A percentile compares a stretch with the other conserved stretches of the same genome.
These are phyloP conservation scores for Penicillium malachiteum DNA, from an alignment of 495 filamentous ascomycete genomes.

Conservation along the genomic window DNA sequence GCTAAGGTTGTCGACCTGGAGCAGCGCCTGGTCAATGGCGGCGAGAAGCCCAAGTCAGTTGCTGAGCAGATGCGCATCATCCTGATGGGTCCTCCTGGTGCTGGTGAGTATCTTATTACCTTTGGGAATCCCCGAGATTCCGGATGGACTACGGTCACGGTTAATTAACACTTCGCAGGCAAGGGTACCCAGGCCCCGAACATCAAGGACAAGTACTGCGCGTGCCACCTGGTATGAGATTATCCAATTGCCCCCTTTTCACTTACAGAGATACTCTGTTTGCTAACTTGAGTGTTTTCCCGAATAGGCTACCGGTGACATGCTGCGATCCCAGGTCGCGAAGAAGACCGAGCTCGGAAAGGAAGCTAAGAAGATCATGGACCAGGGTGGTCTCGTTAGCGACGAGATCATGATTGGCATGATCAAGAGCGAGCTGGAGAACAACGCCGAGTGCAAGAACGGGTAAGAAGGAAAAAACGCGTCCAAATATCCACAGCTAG, in stretches of 20 bases:
- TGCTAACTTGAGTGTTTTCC: slow-evolving; percentile 2
- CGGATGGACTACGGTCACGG: slow-evolving; percentile 18
- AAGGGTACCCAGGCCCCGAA: slow-evolving; percentile 98
- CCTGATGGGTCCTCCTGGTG: slow-evolving; percentile 95
- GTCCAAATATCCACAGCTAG: too few species aligned
- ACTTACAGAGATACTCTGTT: neutral
- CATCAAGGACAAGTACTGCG: slow-evolving; percentile 95
- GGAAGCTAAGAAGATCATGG: slow-evolving; percentile 99
- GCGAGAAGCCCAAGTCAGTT: slow-evolving; percentile 48
- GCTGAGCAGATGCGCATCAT: slow-evolving; percentile 82
- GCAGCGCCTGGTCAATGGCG: slow-evolving; percentile 53
- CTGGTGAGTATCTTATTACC: slow-evolving; percentile 59
- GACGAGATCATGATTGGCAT: slow-evolving; percentile 99
- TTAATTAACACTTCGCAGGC: slow-evolving; percentile 55
- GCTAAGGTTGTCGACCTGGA: slow-evolving; percentile 78
- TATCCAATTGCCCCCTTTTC: neutral
- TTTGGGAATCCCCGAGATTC: neutral
- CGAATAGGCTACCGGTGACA: slow-evolving; percentile 90
- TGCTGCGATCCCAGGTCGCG: slow-evolving; percentile 97
- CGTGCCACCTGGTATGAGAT: slow-evolving; percentile 85
- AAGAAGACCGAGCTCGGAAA: slow-evolving; percentile 94
- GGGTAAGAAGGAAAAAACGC: slow-evolving; percentile 49
- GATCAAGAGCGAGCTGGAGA: slow-evolving; percentile 95
- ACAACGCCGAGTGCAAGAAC: slow-evolving; percentile 92
- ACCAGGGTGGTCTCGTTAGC: slow-evolving; percentile 93